A percentile compares a stretch with the other conserved stretches of the same genome.
Evolutionary conservation across 2,329 filamentous ascomycete genomes (phyloP).

Genomic region (Bertia moriformis): DNA sequence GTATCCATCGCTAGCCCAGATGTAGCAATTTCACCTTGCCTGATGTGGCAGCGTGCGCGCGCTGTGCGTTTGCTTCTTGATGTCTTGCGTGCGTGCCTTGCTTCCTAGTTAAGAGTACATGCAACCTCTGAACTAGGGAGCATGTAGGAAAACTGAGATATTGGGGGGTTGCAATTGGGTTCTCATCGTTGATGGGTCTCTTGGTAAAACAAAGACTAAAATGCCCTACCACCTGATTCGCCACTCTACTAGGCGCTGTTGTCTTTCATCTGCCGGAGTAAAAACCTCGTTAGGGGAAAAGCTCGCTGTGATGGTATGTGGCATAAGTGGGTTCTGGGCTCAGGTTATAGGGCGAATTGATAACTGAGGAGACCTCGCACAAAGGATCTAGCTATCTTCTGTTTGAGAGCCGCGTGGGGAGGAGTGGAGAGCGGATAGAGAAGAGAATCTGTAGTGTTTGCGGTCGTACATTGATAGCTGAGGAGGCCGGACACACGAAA

Average conservation of each 20-base stretch:
- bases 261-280: not conserved
- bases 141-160: not conserved
- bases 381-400: not conserved
- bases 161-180: not conserved
- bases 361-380: not conserved
- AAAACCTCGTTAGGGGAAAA: not conserved
- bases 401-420: not conserved
- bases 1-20: slow-evolving; percentile 17
- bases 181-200: not conserved
- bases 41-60: not conserved
- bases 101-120: not conserved
- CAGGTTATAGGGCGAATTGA: not conserved
- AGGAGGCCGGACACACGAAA: not conserved
- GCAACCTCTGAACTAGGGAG: not conserved
- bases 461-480: not conserved
- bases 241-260: not conserved
- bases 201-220: not conserved
- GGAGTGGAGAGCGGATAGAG: not conserved
- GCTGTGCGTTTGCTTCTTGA: not conserved
- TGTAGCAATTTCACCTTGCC: no score
- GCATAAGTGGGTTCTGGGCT: not conserved
- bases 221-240: not conserved
- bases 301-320: not conserved
- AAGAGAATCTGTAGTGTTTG: not conserved
- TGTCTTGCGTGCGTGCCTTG: not conserved